Percentiles rank a stretch among this genome's conserved stretches.
These are phyloP conservation scores for Prunus dulcis DNA, from an alignment of 306 rosid genomes.

Conservation along the genomic window DNA sequence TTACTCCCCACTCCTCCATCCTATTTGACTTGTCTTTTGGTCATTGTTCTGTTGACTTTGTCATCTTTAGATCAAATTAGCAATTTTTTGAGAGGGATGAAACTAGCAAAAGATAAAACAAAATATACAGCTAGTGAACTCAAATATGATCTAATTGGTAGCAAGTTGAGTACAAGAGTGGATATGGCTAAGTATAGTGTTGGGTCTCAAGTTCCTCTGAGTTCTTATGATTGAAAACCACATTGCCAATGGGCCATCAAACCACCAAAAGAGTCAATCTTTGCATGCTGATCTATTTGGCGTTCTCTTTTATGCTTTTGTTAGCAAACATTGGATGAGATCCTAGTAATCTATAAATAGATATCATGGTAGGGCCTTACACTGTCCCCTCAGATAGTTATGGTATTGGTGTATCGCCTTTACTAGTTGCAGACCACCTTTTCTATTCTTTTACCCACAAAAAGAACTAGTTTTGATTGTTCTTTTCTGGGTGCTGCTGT, in stretches of 20 bases:
- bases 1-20: conserved; percentile 7
- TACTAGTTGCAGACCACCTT: not conserved
- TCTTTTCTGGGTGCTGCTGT: not conserved
- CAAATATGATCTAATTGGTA: not conserved
- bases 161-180: not conserved
- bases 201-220: too few relatives aligned
- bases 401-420: not conserved
- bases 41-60: not conserved
- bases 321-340: not conserved
- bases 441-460: too few relatives aligned
- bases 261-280: not conserved
- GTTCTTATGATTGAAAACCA: too few relatives aligned
- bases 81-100: not conserved
- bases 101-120: not conserved
- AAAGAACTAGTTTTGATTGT: not conserved
- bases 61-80: not conserved
- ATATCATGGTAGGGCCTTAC: not conserved
- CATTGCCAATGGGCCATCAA: not conserved
- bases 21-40: not conserved
- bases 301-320: not conserved
- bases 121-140: too few relatives aligned
- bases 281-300: not conserved
- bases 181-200: too few relatives aligned
- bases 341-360: not conserved
- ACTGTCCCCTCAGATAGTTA: not conserved